Percentiles rank a stretch among this genome's conserved stretches.
These are phyloP conservation scores for Echria macrotheca DNA, from an alignment of 495 filamentous ascomycete species.

Conservation along the genomic window DNA sequence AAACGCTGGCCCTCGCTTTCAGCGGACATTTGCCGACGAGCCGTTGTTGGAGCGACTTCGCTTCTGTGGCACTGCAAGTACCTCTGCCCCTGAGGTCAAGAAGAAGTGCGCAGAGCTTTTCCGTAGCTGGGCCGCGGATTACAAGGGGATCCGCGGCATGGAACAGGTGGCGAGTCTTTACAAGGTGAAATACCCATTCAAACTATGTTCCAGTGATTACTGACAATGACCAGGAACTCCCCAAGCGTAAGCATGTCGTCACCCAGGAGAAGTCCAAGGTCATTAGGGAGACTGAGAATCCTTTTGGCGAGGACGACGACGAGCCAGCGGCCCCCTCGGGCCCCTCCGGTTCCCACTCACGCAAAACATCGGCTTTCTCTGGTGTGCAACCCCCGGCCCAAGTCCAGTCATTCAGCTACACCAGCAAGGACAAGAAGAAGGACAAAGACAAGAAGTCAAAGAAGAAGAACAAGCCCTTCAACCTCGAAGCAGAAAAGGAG, in stretches of 20 bases:
- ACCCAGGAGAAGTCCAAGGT: slow-evolving; percentile 75
- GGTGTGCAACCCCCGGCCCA: slow-evolving; percentile 19
- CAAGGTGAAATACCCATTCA: slow-evolving; percentile 50
- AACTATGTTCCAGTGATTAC: too few relatives aligned
- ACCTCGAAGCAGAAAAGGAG: slow-evolving; percentile 80
- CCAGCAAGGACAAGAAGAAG: slow-evolving; percentile 42
- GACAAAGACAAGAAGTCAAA: slow-evolving; percentile 46
- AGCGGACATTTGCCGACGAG: slow-evolving; percentile 83
- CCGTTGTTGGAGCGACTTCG: slow-evolving; percentile 89
- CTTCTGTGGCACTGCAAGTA: slow-evolving; percentile 75
- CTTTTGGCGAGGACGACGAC: slow-evolving; percentile 56
- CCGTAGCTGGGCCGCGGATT: slow-evolving; percentile 78
- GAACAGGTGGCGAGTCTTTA: slow-evolving; percentile 73
- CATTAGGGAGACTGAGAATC: slow-evolving; percentile 66
- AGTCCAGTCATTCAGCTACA: slow-evolving; percentile 30
- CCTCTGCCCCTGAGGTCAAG: slow-evolving; percentile 80
- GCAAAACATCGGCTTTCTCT: slow-evolving; percentile 23
- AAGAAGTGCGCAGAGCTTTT: slow-evolving; percentile 83
- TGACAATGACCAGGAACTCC: slow-evolving; percentile 47
- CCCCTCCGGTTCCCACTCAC: slow-evolving; percentile 12
- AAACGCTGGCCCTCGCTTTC: slow-evolving; percentile 86
- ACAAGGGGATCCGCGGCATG: slow-evolving; percentile 77
- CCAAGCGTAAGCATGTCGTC: slow-evolving; percentile 48
- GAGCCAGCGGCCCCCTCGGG: slow-evolving; percentile 14
- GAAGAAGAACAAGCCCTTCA: slow-evolving; percentile 61